phyloP scores from a whole-genome alignment of 2,329 filamentous ascomycete genomes.

The Aspergillus sclerotialis region DNA sequence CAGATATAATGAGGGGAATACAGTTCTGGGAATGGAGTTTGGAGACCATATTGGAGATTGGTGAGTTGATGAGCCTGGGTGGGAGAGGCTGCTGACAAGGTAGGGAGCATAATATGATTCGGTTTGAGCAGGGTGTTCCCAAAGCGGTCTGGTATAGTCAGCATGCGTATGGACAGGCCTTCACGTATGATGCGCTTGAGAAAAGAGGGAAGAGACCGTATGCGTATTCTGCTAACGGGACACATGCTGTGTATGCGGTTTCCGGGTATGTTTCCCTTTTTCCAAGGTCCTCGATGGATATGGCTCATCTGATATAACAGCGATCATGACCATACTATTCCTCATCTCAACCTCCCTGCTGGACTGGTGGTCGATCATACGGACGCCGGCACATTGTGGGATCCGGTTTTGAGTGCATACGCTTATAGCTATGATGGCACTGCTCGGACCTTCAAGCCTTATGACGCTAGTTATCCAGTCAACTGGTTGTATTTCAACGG shows the following conservation, averaged over 20 bases:
- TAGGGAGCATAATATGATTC: slow-evolving; percentile 61
- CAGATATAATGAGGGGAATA: slow-evolving; percentile 49
- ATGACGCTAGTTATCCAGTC: slow-evolving; percentile 41
- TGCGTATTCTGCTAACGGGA: slow-evolving; percentile 53
- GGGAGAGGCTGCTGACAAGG: background rate
- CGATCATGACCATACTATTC: slow-evolving; percentile 57
- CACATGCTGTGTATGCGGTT: slow-evolving; percentile 59
- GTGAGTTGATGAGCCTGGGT: slow-evolving; percentile 23
- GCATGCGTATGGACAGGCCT: slow-evolving; percentile 57
- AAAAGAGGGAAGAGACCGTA: slow-evolving; percentile 50
- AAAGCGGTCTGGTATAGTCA: slow-evolving; percentile 57
- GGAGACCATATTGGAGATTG: slow-evolving; percentile 60
- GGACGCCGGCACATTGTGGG: slow-evolving; percentile 52
- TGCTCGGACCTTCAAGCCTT: slow-evolving; percentile 41
- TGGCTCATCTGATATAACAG: slow-evolving; percentile 22
- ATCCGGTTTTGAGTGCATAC: slow-evolving; percentile 51
- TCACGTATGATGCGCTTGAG: slow-evolving; percentile 50
- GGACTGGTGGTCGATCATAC: slow-evolving; percentile 51
- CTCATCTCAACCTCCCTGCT: slow-evolving; percentile 50
- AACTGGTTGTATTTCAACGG: slow-evolving; percentile 53
- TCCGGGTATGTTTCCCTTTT: slow-evolving; percentile 29
- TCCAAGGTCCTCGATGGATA: background rate
- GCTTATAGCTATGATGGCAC: slow-evolving; percentile 47
- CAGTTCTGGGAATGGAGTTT: slow-evolving; percentile 43
- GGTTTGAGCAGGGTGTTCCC: slow-evolving; percentile 52